Evolutionary conservation across 2,329 filamentous ascomycete genomes (phyloP).

Genomic region (Grosmannia huntii): DNA sequence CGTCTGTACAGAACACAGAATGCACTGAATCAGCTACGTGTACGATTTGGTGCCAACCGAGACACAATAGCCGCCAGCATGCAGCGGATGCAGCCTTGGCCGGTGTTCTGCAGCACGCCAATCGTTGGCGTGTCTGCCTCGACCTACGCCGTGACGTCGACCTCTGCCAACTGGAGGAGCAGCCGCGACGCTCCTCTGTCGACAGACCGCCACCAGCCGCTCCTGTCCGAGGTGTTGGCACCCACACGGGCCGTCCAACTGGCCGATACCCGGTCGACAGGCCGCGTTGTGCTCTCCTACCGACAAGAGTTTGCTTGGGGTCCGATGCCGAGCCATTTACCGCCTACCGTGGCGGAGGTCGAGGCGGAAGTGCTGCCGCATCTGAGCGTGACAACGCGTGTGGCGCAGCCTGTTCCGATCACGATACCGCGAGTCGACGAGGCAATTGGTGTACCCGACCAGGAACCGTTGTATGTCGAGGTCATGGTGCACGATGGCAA

Average conservation of each 20-base stretch:
- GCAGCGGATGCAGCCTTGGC: not conserved
- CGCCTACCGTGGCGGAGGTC: slow-evolving; percentile 20
- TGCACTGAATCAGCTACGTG: not conserved
- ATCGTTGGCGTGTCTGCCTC: slow-evolving; percentile 26
- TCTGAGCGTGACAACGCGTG: slow-evolving; percentile 22
- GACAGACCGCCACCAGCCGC: slow-evolving; percentile 26
- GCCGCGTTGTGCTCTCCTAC: slow-evolving; percentile 23
- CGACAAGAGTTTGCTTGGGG: slow-evolving; percentile 24
- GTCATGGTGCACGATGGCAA: slow-evolving; percentile 14
- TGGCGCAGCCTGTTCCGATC: slow-evolving; percentile 11
- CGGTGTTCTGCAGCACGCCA: slow-evolving; percentile 16
- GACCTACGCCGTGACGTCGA: slow-evolving; percentile 22
- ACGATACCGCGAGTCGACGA: not conserved
- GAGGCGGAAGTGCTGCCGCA: slow-evolving; percentile 27
- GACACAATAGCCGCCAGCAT: not conserved
- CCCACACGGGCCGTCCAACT: slow-evolving; percentile 24
- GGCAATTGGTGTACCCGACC: slow-evolving; percentile 4
- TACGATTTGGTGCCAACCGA: not conserved
- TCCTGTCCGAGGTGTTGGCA: slow-evolving; percentile 22
- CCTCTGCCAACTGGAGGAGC: not conserved
- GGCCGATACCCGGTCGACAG: slow-evolving; percentile 24
- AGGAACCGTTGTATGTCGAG: slow-evolving; percentile 23
- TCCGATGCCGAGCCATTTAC: not conserved
- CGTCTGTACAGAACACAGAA: not conserved
- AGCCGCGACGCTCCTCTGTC: slow-evolving; percentile 13